These are phyloP conservation scores for Raphanus raphanistrum DNA, from an alignment of 345 rosid genomes.

Conservation along the genomic window DNA sequence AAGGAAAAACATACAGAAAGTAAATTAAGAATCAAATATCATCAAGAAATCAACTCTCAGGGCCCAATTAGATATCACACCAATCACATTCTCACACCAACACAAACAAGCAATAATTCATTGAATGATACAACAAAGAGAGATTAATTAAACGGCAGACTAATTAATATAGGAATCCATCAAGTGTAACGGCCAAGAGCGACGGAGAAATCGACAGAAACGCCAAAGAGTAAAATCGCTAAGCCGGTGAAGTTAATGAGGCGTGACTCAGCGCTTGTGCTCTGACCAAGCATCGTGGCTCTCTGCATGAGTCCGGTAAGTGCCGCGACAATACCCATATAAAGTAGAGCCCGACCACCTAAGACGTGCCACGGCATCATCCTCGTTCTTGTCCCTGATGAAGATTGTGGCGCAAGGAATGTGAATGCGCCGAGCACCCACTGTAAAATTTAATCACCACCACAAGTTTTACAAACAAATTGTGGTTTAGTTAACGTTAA, in stretches of 20 bases:
- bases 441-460: constrained; percentile 40
- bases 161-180: constrained; percentile 18
- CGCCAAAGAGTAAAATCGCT: constrained; percentile 67
- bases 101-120: constrained; percentile 18
- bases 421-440: constrained; percentile 65
- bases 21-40: constrained; percentile 8
- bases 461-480: neutral
- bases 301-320: constrained; percentile 76
- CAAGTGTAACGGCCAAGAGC: constrained; percentile 61
- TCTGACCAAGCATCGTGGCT: constrained; percentile 33
- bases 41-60: constrained; percentile 1
- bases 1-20: constrained; percentile 1
- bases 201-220: constrained; percentile 75
- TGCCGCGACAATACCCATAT: constrained; percentile 77
- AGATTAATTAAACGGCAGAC: neutral
- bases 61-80: constrained; percentile 27
- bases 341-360: constrained; percentile 66
- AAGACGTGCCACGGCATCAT: constrained; percentile 73
- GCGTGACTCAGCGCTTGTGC: constrained; percentile 47
- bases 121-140: neutral
- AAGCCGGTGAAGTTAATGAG: constrained; percentile 72
- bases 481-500: neutral
- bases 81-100: constrained; percentile 26
- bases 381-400: constrained; percentile 16
- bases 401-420: constrained; percentile 41